phyloP scores from a whole-genome alignment of 23 red algal genomes.

The Gracilaria caudata region DNA sequence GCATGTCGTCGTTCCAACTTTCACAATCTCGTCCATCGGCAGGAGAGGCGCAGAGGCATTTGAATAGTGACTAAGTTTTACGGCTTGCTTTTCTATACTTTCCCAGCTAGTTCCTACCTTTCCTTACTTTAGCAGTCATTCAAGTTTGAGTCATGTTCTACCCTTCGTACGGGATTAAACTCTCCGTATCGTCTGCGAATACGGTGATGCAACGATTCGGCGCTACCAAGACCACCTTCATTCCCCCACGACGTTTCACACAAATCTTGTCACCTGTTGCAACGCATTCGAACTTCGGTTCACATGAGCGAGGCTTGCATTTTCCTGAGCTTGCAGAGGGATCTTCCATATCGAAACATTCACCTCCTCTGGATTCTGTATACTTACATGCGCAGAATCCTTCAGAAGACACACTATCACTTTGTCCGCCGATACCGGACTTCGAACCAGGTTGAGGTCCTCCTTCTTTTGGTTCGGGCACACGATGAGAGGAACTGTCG shows the following conservation, averaged over 20 bases:
- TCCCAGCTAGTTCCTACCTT: not conserved
- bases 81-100: not conserved
- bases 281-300: slow-evolving; percentile 23
- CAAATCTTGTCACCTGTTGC: slow-evolving; percentile 1
- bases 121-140: not conserved
- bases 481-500: not conserved
- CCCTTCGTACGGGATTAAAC: slow-evolving; percentile 10
- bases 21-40: too few relatives aligned
- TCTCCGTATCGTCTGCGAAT: slow-evolving; percentile 8
- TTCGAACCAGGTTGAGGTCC: not conserved
- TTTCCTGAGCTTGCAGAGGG: not conserved
- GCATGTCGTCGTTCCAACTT: too few relatives aligned
- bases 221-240: not conserved
- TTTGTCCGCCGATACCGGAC: not conserved
- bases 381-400: slow-evolving; percentile 5
- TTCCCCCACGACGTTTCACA: slow-evolving; percentile 7
- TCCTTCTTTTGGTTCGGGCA: not conserved
- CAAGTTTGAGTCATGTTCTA: not conserved
- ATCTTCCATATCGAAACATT: slow-evolving; percentile 23
- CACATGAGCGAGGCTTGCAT: slow-evolving; percentile 29
- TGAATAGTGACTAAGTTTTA: too few relatives aligned
- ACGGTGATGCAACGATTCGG: slow-evolving; percentile 1
- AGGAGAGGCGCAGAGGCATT: too few relatives aligned
- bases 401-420: not conserved
- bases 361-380: not conserved